Evolutionary conservation across 192 early-diverging fungal genomes (phyloP).

Genomic region (Entomortierella parvispora): DNA sequence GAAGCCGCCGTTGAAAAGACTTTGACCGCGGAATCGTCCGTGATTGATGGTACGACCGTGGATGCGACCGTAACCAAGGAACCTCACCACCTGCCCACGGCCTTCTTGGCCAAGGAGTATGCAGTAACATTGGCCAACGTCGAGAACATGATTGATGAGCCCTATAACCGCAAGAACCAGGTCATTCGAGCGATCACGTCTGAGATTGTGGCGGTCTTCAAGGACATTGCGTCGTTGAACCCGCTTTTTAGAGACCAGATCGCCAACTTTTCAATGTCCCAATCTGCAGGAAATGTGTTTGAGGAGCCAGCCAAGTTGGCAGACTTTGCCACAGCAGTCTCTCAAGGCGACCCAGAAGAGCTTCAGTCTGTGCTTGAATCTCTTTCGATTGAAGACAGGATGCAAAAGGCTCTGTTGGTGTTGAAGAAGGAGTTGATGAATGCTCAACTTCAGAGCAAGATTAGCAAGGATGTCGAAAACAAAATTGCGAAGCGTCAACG

Average conservation of each 20-base stretch:
- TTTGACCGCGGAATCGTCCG: slow-evolving; percentile 14
- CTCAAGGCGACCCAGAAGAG: slow-evolving; percentile 90
- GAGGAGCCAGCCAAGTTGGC: slow-evolving; percentile 94
- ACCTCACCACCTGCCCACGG: slow-evolving; percentile 30
- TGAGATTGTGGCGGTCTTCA: slow-evolving; percentile 96
- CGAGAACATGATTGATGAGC: slow-evolving; percentile 85
- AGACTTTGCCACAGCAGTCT: slow-evolving; percentile 98
- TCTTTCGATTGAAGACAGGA: slow-evolving; percentile 87
- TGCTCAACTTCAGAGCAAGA: slow-evolving; percentile 97
- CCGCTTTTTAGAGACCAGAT: slow-evolving; percentile 99
- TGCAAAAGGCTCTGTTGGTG: slow-evolving; percentile 92
- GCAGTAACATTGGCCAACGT: slow-evolving; percentile 88
- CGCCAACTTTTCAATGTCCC: slow-evolving; percentile 94
- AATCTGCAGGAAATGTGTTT: slow-evolving; percentile 95
- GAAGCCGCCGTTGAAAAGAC: slow-evolving; percentile 2
- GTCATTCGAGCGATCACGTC: slow-evolving; percentile 91
- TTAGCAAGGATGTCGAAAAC: slow-evolving; percentile 96
- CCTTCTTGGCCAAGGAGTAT: slow-evolving; percentile 71
- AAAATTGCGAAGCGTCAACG: slow-evolving; percentile 98
- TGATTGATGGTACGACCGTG: slow-evolving; percentile 27
- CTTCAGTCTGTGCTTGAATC: slow-evolving; percentile 93
- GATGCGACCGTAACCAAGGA: slow-evolving; percentile 14
- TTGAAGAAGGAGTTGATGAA: slow-evolving; percentile 98
- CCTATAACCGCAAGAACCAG: slow-evolving; percentile 86
- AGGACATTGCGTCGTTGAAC: slow-evolving; percentile 95